Conservation (phyloP, 106 monocot genomes). For the Cymbidium sinense region DNA sequence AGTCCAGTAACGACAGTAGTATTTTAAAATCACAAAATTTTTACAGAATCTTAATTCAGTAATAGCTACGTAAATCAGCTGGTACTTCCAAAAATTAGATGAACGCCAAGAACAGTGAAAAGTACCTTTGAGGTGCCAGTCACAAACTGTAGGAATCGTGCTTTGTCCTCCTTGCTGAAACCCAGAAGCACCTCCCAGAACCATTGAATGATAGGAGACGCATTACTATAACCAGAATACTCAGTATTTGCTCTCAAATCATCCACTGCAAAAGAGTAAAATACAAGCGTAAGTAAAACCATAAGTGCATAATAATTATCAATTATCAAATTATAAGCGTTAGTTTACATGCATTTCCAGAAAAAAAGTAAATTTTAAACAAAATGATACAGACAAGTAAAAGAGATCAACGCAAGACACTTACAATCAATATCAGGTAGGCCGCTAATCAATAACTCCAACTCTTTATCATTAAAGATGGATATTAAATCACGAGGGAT, state of each 20-base stretch:
- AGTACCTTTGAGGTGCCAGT: conserved; percentile 97
- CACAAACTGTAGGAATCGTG: conserved; percentile 94
- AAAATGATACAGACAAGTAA: background rate
- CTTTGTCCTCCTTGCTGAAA: conserved; percentile 98
- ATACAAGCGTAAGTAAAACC: background rate
- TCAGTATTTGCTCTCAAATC: conserved; percentile 92
- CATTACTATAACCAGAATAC: conserved; percentile 94
- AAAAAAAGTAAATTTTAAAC: background rate
- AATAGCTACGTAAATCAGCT: background rate
- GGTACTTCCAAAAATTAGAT: background rate
- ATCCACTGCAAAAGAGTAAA: conserved; percentile 55
- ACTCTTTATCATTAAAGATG: conserved; percentile 96
- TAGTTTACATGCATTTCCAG: no score
- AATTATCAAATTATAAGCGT: background rate
- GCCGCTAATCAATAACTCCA: conserved; percentile 95
- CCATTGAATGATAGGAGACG: conserved; percentile 95
- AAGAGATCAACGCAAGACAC: conserved; percentile 9
- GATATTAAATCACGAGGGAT: conserved; percentile 78
- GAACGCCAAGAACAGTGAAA: background rate
- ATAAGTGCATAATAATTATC: background rate
- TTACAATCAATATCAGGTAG: conserved; percentile 98
- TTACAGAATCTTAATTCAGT: background rate
- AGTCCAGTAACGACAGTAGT: no score
- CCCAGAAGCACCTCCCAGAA: conserved; percentile 98
- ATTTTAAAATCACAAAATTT: background rate